Conservation (phyloP, 164 flowering plant species). For the Echeveria elegans region DNA sequence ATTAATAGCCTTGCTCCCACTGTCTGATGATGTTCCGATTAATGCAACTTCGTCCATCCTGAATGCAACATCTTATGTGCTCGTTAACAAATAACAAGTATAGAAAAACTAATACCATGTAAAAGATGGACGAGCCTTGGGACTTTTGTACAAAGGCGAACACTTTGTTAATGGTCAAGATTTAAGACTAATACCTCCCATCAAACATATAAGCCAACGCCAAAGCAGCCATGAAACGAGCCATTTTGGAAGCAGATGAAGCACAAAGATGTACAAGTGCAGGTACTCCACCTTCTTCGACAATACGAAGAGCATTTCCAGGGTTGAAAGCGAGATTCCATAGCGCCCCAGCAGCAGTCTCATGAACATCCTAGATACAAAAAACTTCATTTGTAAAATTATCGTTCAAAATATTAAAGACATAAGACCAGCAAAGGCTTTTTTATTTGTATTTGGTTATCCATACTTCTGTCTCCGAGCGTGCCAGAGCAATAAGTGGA, state of each 20-base stretch:
- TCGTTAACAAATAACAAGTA: no score
- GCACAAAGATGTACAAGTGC: constrained; percentile 84
- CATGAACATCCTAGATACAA: constrained; percentile 74
- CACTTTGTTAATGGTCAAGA: no score
- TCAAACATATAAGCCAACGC: constrained; percentile 98
- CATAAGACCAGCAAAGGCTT: no score
- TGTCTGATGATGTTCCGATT: constrained; percentile 54
- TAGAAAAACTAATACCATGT: no score
- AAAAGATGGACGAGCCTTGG: no score
- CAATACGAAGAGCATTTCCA: constrained; percentile 91
- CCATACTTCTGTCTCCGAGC: constrained; percentile 70
- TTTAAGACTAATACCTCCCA: constrained; percentile 90
- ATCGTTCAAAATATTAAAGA: no score
- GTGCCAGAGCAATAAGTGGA: constrained; percentile 83
- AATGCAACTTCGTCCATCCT: constrained; percentile 82
- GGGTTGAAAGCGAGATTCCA: constrained; percentile 98
- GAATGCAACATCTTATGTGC: no score
- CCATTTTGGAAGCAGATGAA: constrained; percentile 88
- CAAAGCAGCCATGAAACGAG: constrained; percentile 96
- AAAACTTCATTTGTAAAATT: no score
- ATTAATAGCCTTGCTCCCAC: constrained; percentile 54
- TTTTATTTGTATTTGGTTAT: no score
- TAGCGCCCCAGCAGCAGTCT: constrained; percentile 98
- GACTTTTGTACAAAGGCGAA: no score
- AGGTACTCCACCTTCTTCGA: constrained; percentile 94